Evolutionary conservation across 805 yeast species (phyloP), one percentile per base, ranked within the genome.

Genomic region (Candida schatavii): DNA sequence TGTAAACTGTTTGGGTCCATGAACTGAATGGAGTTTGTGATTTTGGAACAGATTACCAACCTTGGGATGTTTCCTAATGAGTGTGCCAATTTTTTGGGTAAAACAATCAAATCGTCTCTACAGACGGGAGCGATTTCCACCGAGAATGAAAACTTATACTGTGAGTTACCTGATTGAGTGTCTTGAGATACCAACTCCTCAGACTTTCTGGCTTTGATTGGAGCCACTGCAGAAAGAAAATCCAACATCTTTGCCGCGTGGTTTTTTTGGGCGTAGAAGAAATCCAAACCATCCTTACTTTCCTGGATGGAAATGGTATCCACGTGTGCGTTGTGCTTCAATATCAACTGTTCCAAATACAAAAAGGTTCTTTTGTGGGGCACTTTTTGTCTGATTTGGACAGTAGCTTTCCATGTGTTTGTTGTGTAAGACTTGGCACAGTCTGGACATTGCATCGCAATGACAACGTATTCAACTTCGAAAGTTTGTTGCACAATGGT

Each of bases 341-440:
- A 75, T 55, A 93, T 93, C 64, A 95, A 75, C 70, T 93, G 99
- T 71, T 93, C 99, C 55, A 93, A 78, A 59, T 88, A 93, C 62
- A 91, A 77, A 64, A 93, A 91, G 6, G 99, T 93, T 75, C 97
- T 84, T 70, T 93, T 93, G 66, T 93, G 99, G 14, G 88, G 80
- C 28, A 93, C 99, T 62, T 95, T 93, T 68, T 93, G 99, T 70
- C 99, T 84, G 55, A 95, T 85, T 71, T 93, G 99, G 28, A 95
- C 96, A 22, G 91, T 81, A 25, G 99, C 97, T 66, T 93, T 85
- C 99, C 99, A 93, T 3, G 98, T 95, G 65, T 93, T 88, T 21
- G 95, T 85, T 25, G 99, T 93, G 58, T 85, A 93, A 1, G 97
- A 85, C 64, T 88, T 90, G 42, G 98, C 99, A 80, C 99, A 93